phyloP scores from a whole-genome alignment of 2,329 filamentous ascomycete species.

The Escovopsis weberi region DNA sequence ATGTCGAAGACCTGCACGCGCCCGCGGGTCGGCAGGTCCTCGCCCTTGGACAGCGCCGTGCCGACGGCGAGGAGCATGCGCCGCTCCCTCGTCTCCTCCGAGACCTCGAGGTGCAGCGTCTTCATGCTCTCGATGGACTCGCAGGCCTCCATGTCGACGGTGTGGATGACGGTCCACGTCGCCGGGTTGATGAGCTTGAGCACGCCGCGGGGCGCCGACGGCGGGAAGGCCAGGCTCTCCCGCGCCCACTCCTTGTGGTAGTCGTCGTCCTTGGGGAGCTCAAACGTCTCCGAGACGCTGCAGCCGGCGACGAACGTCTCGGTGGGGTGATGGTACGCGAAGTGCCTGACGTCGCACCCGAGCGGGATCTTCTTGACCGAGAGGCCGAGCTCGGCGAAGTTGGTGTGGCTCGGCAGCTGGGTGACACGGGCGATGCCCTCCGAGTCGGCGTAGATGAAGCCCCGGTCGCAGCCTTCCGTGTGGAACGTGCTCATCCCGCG shows the following conservation, averaged over 20 bases:
- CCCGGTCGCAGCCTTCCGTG: slow-evolving; percentile 60
- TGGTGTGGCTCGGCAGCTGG: slow-evolving; percentile 51
- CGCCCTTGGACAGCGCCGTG: slow-evolving; percentile 72
- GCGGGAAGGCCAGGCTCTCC: slow-evolving; percentile 51
- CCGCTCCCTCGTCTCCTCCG: slow-evolving; percentile 78
- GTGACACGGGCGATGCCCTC: slow-evolving; percentile 60
- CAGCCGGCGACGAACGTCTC: slow-evolving; percentile 67
- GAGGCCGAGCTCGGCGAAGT: slow-evolving; percentile 62
- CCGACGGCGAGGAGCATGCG: slow-evolving; percentile 72
- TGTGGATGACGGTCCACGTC: slow-evolving; percentile 68
- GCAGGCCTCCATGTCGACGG: slow-evolving; percentile 53
- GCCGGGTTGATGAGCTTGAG: slow-evolving; percentile 67
- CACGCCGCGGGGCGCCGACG: slow-evolving; percentile 54
- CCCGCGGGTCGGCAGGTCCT: slow-evolving; percentile 77
- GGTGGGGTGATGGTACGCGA: slow-evolving; percentile 64
- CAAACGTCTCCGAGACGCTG: slow-evolving; percentile 53
- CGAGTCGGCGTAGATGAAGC: slow-evolving; percentile 69
- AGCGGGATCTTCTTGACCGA: slow-evolving; percentile 58
- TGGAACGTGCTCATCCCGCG: slow-evolving; percentile 63
- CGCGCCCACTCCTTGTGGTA: slow-evolving; percentile 67
- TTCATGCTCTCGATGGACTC: slow-evolving; percentile 74
- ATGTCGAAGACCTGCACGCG: slow-evolving; percentile 84
- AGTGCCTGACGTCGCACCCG: slow-evolving; percentile 51
- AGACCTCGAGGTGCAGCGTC: slow-evolving; percentile 74
- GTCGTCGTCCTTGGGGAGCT: slow-evolving; percentile 75